These are phyloP conservation scores for Blastobotrys persicus DNA, from an alignment of 1,139 yeast species.

Conservation along the genomic window DNA sequence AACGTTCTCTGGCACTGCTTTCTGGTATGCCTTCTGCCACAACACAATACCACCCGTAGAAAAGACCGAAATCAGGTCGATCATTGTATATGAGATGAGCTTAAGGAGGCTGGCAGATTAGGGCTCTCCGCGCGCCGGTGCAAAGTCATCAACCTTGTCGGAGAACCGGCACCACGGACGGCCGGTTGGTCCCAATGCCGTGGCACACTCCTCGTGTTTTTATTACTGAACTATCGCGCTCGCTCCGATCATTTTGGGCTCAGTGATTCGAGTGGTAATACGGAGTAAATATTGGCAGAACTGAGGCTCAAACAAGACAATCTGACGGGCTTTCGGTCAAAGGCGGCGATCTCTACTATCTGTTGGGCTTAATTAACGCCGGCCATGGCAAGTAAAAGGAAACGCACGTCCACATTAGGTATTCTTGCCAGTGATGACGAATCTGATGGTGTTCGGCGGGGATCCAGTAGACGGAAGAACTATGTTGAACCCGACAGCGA, in stretches of 20 bases:
- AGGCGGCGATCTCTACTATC: not conserved
- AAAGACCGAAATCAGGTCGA: slow-evolving; percentile 56
- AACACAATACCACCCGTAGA: slow-evolving; percentile 57
- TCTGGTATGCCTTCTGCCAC: slow-evolving; percentile 48
- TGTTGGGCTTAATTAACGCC: not conserved
- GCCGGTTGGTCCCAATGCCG: not conserved
- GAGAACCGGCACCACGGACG: not conserved
- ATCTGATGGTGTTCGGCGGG: slow-evolving; percentile 14
- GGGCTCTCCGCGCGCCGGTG: too few species aligned
- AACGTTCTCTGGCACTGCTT: slow-evolving; percentile 43
- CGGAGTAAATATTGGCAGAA: not conserved
- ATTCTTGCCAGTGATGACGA: slow-evolving; percentile 9
- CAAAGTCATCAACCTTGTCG: too few species aligned
- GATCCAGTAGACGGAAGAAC: slow-evolving; percentile 15
- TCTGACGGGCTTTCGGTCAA: not conserved
- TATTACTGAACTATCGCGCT: not conserved
- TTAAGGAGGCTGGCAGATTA: too few species aligned
- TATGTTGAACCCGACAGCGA: slow-evolving; percentile 25
- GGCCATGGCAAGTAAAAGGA: slow-evolving; percentile 14
- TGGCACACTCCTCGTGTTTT: not conserved
- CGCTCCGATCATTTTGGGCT: too few species aligned
- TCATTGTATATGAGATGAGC: too few species aligned
- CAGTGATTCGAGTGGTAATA: not conserved
- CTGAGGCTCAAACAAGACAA: not conserved
- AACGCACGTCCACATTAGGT: slow-evolving; percentile 14